Conservation (phyloP, 768 basidiomycete genomes). For the Phallus indusiatus region DNA sequence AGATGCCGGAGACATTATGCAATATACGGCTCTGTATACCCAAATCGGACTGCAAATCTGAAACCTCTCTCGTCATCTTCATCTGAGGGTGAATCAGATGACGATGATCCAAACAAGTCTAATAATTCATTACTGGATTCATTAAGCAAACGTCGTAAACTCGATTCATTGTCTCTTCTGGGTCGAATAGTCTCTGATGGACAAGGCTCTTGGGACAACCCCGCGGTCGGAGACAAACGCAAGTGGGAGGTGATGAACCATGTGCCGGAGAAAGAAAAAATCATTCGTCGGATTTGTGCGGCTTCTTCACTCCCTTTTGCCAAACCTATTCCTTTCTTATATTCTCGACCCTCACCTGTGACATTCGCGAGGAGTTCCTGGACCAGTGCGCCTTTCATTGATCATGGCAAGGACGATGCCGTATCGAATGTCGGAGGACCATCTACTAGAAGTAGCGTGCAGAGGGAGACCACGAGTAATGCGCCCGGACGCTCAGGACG, state of each 20-base stretch:
- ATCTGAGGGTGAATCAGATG: constrained; percentile 40
- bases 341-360: constrained; percentile 4
- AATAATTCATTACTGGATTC: neutral
- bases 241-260: neutral
- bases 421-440: neutral
- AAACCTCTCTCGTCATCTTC: constrained; percentile 25
- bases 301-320: neutral
- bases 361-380: constrained; percentile 1
- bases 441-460: neutral
- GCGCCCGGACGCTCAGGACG: constrained; percentile 21
- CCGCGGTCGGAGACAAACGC: neutral
- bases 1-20: constrained; percentile 75
- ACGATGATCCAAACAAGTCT: constrained; percentile 36
- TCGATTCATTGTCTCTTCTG: neutral
- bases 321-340: constrained; percentile 4
- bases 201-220: neutral
- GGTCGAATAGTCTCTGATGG: neutral
- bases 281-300: neutral
- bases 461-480: constrained; percentile 24
- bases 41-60: constrained; percentile 42
- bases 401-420: neutral
- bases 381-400: neutral
- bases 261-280: neutral
- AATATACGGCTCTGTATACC: constrained; percentile 68
- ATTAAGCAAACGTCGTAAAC: constrained; percentile 3